Evolutionary conservation across 768 basidiomycete genomes (phyloP), one percentile per base, ranked within the genome.

Genomic region (Phanerochaete sordida): DNA sequence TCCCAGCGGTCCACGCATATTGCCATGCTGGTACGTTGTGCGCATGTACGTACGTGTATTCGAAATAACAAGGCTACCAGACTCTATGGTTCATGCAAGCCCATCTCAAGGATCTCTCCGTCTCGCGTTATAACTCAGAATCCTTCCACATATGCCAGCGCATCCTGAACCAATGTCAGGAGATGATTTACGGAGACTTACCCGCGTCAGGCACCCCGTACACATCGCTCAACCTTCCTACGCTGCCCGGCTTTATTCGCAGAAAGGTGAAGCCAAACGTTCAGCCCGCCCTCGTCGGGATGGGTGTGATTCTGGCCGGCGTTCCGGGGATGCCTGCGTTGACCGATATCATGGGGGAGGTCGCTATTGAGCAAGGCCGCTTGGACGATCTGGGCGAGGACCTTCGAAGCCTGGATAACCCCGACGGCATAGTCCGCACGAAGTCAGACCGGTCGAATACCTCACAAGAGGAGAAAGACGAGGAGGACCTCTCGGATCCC

Each of bases 71-170:
- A 27, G 24, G 27, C 51, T 24, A 26, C 8, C 70, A 95, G 94
- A 98, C 97, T 0, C 76, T 99, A 47, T 98, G 96, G 95, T 97
- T 95, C 75, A 95, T 98, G 90, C 97, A 98, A 83, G 93, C 96
- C 16, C 86, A 91, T 27, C 79, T 99, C 21, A 85, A 84, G 59
- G 97, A 99, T 73, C 79, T 98, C 8, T 82, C 87, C 0, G 66
- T 74, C 47, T 62, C 67, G 37, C 79, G 77, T 15, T 81, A 85
- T 54, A 82, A 85, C 50, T 87, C 93, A 2, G 82, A 76, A 45
- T 92, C 94, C 0, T 98, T 98, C 74, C 77, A 84, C 50, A 89
- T 96, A 59, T 98, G 97, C 72, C 93, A 95, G 73, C 85, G 96
- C 61, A 85, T 95, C 39, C 77, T 98, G 60, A 91, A 91, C 71